Evolutionary conservation across 768 basidiomycete genomes (phyloP).

Genomic region (Boletellus emodensis): DNA sequence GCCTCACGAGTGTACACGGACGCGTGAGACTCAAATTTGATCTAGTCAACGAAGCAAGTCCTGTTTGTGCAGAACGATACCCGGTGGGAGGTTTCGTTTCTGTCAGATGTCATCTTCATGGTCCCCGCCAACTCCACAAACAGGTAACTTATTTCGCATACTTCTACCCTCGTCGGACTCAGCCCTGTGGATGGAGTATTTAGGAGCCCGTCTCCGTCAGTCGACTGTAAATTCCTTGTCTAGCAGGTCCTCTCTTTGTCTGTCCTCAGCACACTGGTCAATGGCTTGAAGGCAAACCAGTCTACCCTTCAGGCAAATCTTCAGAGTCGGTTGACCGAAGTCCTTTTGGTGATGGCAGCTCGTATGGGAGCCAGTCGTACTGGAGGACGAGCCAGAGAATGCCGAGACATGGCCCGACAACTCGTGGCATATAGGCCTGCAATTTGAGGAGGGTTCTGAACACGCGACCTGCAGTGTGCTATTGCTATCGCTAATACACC

Average conservation of each 20-base stretch:
- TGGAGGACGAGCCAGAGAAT: neutral
- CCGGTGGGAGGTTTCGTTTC: too few species aligned
- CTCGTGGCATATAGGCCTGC: slow-evolving; percentile 5
- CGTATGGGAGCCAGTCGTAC: slow-evolving; percentile 9
- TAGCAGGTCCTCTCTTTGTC: slow-evolving; percentile 6
- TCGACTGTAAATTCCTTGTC: too few species aligned
- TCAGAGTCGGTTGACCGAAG: neutral
- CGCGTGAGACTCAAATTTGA: too few species aligned
- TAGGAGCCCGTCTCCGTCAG: too few species aligned
- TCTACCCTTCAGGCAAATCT: slow-evolving; percentile 2
- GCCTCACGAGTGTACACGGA: too few species aligned
- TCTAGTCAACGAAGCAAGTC: too few species aligned
- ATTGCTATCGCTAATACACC: slow-evolving; percentile 8
- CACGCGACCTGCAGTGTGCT: slow-evolving; percentile 1
- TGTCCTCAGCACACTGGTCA: neutral
- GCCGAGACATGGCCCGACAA: neutral
- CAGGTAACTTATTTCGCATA: too few species aligned
- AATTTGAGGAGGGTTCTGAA: neutral
- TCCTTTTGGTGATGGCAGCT: neutral
- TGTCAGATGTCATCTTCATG: too few species aligned
- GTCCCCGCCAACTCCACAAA: too few species aligned
- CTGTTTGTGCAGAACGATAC: too few species aligned
- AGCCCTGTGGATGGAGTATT: too few species aligned
- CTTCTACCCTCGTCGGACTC: too few species aligned
- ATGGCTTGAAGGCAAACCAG: neutral